These are phyloP conservation scores for Microcera coccophila DNA, from an alignment of 2,329 filamentous ascomycete species.

Conservation along the genomic window DNA sequence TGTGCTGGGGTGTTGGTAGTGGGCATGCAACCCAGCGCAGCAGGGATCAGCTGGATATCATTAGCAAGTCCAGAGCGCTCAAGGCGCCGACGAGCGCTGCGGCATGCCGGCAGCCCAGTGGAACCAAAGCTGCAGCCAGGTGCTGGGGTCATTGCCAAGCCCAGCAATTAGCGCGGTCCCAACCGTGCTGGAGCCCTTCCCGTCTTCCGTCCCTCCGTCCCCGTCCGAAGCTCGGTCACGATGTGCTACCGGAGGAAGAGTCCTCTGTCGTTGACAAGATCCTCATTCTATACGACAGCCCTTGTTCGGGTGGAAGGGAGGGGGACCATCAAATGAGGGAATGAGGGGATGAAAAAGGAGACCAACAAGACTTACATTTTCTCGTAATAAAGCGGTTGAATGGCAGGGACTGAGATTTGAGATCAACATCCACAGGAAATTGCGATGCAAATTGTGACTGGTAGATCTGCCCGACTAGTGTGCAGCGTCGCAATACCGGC, in stretches of 20 bases:
- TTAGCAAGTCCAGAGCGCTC: conserved; percentile 18
- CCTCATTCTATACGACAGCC: no score
- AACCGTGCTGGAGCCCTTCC: conserved; percentile 27
- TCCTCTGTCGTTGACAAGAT: no score
- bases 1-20: conserved; percentile 29
- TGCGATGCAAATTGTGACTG: conserved; percentile 17
- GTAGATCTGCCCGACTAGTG: conserved; percentile 6
- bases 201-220: conserved; percentile 26
- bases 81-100: conserved; percentile 14
- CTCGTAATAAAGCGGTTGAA: neutral
- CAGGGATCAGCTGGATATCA: conserved; percentile 25
- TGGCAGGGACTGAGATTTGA: conserved; percentile 12
- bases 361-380: neutral
- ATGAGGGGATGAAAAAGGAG: neutral
- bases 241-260: no score
- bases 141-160: conserved; percentile 1
- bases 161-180: conserved; percentile 21
- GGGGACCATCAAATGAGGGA: no score
- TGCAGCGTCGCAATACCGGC: conserved; percentile 8
- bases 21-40: conserved; percentile 17
- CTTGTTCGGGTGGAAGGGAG: no score
- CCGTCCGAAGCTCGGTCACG: conserved; percentile 16
- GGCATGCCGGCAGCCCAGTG: conserved; percentile 12
- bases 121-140: conserved; percentile 4
- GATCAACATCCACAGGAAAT: conserved; percentile 19